Conservation (phyloP, 2,329 filamentous ascomycete species). For the Sporothrix curviconia region DNA sequence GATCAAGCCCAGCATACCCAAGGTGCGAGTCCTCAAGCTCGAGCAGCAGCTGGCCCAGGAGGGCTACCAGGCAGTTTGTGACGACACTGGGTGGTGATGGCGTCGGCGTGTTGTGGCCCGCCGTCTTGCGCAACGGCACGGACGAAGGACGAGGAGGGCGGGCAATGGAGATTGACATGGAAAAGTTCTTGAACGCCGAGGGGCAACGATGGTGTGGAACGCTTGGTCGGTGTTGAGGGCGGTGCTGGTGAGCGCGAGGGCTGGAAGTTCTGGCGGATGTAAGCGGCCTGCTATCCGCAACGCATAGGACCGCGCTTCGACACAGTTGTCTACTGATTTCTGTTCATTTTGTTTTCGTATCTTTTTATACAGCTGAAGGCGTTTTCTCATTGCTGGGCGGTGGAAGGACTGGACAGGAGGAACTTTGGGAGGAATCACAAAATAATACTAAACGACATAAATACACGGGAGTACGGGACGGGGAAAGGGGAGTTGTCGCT, state of each 20-base stretch:
- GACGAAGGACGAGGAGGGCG: slow-evolving; percentile 70
- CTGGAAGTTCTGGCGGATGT: slow-evolving; percentile 70
- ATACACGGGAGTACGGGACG: background rate
- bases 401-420: too few species aligned
- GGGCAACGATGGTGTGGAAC: slow-evolving; percentile 81
- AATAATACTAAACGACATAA: background rate
- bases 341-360: background rate
- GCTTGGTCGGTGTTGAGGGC: slow-evolving; percentile 72
- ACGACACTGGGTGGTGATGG: slow-evolving; percentile 89
- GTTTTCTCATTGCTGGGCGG: too few species aligned
- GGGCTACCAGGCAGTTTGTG: slow-evolving; percentile 77
- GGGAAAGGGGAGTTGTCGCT: background rate
- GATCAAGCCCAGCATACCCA: slow-evolving; percentile 59
- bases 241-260: slow-evolving; percentile 63
- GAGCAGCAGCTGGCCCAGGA: slow-evolving; percentile 60
- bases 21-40: slow-evolving; percentile 53
- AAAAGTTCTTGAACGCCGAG: slow-evolving; percentile 72
- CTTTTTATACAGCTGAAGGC: background rate
- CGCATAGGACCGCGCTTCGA: background rate
- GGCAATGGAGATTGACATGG: slow-evolving; percentile 89
- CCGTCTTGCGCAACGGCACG: slow-evolving; percentile 78
- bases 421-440: too few species aligned
- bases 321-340: background rate
- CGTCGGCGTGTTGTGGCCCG: slow-evolving; percentile 89
- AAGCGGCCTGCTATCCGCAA: background rate